Evolutionary conservation across 495 filamentous ascomycete species (phyloP).

Genomic region (Neurospora sp.): DNA sequence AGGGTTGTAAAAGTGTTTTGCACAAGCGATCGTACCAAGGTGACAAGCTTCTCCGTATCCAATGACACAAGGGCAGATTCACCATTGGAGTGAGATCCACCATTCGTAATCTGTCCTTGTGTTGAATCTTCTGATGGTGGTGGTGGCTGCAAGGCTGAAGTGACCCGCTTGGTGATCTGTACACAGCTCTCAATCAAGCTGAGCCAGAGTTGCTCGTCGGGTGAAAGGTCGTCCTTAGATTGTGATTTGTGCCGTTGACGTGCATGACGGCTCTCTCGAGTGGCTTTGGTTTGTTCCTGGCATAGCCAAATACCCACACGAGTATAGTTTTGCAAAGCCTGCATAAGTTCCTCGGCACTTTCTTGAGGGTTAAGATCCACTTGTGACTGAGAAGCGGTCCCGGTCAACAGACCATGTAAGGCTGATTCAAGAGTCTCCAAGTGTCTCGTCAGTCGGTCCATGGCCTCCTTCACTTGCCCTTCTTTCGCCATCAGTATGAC

Average conservation of each 20-base stretch:
- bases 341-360: conserved; percentile 52
- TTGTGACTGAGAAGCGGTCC: conserved; percentile 38
- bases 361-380: conserved; percentile 30
- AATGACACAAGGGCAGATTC: conserved; percentile 9
- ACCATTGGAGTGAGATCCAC: conserved; percentile 8
- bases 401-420: conserved; percentile 58
- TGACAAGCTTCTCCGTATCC: conserved; percentile 48
- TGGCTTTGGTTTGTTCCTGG: conserved; percentile 71
- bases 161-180: conserved; percentile 57
- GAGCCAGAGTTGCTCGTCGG: conserved; percentile 82
- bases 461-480: conserved; percentile 72
- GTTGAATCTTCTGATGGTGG: neutral
- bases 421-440: conserved; percentile 69
- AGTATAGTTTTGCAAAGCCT: conserved; percentile 74
- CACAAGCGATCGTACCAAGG: conserved; percentile 61
- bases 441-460: conserved; percentile 73
- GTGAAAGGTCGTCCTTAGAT: conserved; percentile 52
- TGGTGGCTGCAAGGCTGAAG: conserved; percentile 19
- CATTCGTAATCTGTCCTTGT: conserved; percentile 15
- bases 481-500: conserved; percentile 86
- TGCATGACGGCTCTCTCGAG: conserved; percentile 14
- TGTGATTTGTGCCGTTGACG: conserved; percentile 36
- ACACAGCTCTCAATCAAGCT: conserved; percentile 81
- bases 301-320: conserved; percentile 93
- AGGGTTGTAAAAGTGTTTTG: conserved; percentile 87